Evolutionary conservation across 1,284 basidiomycete genomes (phyloP), one percentile per base, ranked within the genome.

Genomic region (Ceratobasidium sp.): DNA sequence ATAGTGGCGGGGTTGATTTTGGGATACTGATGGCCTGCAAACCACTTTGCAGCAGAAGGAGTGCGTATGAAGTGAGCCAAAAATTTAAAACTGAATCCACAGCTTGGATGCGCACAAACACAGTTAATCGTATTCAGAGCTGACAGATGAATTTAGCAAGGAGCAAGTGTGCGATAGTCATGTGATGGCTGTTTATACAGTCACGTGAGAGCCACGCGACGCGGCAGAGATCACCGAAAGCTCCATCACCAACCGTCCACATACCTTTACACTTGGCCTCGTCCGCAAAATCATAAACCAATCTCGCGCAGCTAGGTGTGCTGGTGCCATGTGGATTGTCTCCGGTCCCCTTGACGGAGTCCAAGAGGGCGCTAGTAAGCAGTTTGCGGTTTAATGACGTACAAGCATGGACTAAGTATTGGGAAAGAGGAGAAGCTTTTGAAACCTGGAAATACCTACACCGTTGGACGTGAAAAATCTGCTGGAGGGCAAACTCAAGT

Each of bases 371-470:
- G 53, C 53, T 17, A 73, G 69, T 73, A 63, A 47, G 69, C 33
- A 10, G 20, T 35, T 26, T 49, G 10, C 26, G 26, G 10, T 60
- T 39, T 17, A 49, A 13, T 10, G 10, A 8, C 5, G 15, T 13
- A 28, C 42, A 11, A 17, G 37, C 42, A 11, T 23, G 17, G 31
- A 63, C 31, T 61, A 35, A 63, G 37, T 33, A 5, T 60, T 28
- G 35, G 7, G 8, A 20, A 61, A 73, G 69, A 73, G 58, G 69
- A 73, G 45, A 73, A 73, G 28, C 56, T 73, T 7, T 51, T 73
- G 42, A 73, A 73, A n/a, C 69, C 69, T 45, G 69, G 69, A 35
- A 61, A 45, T 20, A 73, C 69, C 6, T 73, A 73, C 31, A 61
- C 56, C 10, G 42, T 73, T 35, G 69, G 69, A 20, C 56, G 69